phyloP scores from a whole-genome alignment of 2,329 filamentous ascomycete species.

The Epicoccum nigrum region DNA sequence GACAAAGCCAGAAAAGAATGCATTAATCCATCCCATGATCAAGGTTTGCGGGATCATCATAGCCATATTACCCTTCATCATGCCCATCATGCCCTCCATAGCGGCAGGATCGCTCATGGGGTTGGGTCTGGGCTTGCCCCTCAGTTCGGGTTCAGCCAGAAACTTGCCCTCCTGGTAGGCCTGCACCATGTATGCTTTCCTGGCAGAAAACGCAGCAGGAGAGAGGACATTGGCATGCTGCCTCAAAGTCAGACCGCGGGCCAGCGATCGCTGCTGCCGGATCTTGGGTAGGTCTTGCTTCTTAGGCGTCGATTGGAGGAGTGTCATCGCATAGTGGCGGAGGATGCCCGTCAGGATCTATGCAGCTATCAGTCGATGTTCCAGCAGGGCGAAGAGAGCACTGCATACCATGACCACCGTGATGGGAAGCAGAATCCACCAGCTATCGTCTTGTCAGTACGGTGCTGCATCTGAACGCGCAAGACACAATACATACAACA shows the following conservation, averaged over 20 bases:
- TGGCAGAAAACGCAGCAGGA: slow-evolving; percentile 74
- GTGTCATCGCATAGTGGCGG: slow-evolving; percentile 92
- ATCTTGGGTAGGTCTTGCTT: slow-evolving; percentile 75
- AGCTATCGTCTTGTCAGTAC: slow-evolving; percentile 63
- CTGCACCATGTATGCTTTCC: slow-evolving; percentile 79
- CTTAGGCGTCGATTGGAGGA: slow-evolving; percentile 86
- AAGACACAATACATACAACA: slow-evolving; percentile 75
- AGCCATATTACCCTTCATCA: slow-evolving; percentile 99
- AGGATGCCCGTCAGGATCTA: slow-evolving; percentile 91
- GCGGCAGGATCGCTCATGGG: slow-evolving; percentile 93
- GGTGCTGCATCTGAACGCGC: neutral
- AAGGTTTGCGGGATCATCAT: slow-evolving; percentile 99
- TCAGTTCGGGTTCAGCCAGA: slow-evolving; percentile 84
- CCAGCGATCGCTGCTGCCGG: slow-evolving; percentile 81
- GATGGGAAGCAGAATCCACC: slow-evolving; percentile 98
- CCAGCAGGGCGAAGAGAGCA: neutral
- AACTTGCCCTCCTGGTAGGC: slow-evolving; percentile 87
- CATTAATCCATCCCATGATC: slow-evolving; percentile 99
- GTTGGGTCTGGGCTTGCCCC: slow-evolving; percentile 87
- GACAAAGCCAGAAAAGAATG: slow-evolving; percentile 97
- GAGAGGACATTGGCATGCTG: slow-evolving; percentile 82
- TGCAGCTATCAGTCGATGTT: slow-evolving; percentile 17
- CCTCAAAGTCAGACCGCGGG: slow-evolving; percentile 84
- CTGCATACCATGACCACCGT: slow-evolving; percentile 86
- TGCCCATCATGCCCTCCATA: slow-evolving; percentile 99